Evolutionary conservation across 441 rosid genomes (phyloP), one percentile per base, ranked within the genome.

Genomic region (Croton setiger): DNA sequence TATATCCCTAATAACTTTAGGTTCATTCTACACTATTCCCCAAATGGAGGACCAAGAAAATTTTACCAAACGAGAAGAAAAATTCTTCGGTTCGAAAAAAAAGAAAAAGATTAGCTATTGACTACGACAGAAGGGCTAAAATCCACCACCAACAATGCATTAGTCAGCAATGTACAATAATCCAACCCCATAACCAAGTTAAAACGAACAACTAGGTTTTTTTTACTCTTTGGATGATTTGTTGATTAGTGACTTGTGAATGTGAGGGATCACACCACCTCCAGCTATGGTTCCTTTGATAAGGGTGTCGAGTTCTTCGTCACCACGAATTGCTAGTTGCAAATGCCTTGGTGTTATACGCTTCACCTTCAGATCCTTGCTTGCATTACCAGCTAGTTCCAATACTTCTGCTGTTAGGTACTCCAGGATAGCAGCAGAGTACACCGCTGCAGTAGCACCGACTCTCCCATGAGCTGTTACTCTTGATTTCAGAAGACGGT

Each of bases 261-360:
- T 84, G 76, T 88, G 96, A 5, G 92, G 92, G 63, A 87, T 85
- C 60, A 90, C 89, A 51, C 89, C 89, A 21, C 90, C 93, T 59
- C 93, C 86, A 39, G 94, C 96, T 56, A 88, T 85, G 33, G 92
- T 88, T 66, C 92, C 92, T 72, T 90, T 88, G 82, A 86, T 87
- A 70, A 88, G 89, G 17, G 86, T 87, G 72, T 88, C 88, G 0
- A 86, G 93, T 72, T 90, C 93, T 63, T 90, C 93, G 3, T 88
- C 97, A 37, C 93, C 92, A 43, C 90, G 86, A 37, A 91, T 88
- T 0, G 92, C 92, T 8, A 87, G 83, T 85, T 88, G 94, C 82
- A 88, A 70, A 41, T 91, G 97, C 71, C 92, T 79, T 7, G 91
- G 88, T 1, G 91, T 84, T 62, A 86, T 82, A 60, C 92, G 88